Base-by-base conservation (phyloP, 2,329 filamentous ascomycete species). In the Tolypocladium ovalisporum region DNA sequence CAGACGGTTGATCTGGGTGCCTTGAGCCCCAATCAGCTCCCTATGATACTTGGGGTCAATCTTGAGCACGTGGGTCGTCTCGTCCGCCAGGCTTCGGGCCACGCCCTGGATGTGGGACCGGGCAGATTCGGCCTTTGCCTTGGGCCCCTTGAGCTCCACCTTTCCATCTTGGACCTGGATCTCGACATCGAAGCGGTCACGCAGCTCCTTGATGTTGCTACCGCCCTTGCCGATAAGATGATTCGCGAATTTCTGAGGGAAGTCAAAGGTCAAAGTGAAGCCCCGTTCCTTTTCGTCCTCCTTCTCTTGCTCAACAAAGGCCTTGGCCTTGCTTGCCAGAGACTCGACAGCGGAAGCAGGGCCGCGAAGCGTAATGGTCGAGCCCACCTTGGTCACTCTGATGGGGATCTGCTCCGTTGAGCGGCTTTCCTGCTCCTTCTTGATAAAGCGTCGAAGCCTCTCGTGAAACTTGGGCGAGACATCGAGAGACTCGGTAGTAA, bases 141-240 rank as follows among this genome's bases (percentile, higher is more conserved):
- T 90, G 54, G 94, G 93, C 32, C 95, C 94, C 78, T 95, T 97
- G 65, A 99, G 84, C 73, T 96, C 90, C 54, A 97, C 90, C 74
- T 92, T 92, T 63, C 94, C 94, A 66, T 97, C 90, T 63, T 95
- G 86, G 42, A 97, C 87, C 73, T 97, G 91, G 61, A 99, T 87
- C 58, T 87, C 84, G 6, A 87, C 85, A 59, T 87, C 83, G 59
- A 86, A 87, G 61, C 81, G 81, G 61, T 87, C 85, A 52, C 83
- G 79, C 40, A 88, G 74, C 64, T 87, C 84, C 56, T 79, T 79
- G 65, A 87, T 85, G 67, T 85, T 81, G 71, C 82, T 84, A 22
- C 84, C 85, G 54, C 82, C 80, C 71, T 86, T 87, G 56, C 85
- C 85, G 65, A 87, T 86, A 2, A 88, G 81, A 69, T 96, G 88